phyloP scores from a whole-genome alignment of 2,329 filamentous ascomycete genomes.

The Penicillium italicum region DNA sequence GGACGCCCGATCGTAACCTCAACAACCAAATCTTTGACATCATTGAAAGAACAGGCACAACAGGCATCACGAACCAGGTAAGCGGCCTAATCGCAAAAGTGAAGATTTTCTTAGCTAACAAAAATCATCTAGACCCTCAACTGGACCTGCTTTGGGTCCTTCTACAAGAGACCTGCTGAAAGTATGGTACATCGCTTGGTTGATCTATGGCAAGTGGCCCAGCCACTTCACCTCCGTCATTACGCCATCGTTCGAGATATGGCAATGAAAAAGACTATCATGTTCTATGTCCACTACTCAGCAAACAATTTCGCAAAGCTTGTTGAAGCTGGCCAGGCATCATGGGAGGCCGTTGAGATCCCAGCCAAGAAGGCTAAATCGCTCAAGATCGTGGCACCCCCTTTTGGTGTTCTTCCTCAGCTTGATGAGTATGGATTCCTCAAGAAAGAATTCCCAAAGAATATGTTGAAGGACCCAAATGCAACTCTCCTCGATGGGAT shows the following conservation, averaged over 20 bases:
- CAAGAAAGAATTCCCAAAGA: conserved; percentile 27
- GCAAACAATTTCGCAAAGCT: conserved; percentile 51
- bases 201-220: conserved; percentile 56
- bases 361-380: conserved; percentile 32
- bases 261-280: conserved; percentile 44
- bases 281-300: conserved; percentile 56
- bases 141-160: conserved; percentile 45
- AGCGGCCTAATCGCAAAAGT: conserved; percentile 9
- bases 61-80: conserved; percentile 50
- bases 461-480: conserved; percentile 42
- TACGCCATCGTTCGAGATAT: conserved; percentile 56
- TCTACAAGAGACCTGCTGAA: conserved; percentile 56
- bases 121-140: conserved; percentile 36
- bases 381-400: conserved; percentile 25
- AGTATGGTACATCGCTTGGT: conserved; percentile 51
- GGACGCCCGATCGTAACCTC: conserved; percentile 53
- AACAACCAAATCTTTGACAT: conserved; percentile 53
- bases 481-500: conserved; percentile 45
- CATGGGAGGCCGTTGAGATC: conserved; percentile 53
- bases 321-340: conserved; percentile 48
- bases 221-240: conserved; percentile 56
- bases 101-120: neutral
- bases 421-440: conserved; percentile 51
- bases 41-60: conserved; percentile 45
- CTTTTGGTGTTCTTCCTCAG: conserved; percentile 32